These are phyloP conservation scores for Mortierella hygrophila DNA, from an alignment of 192 early-diverging fungal species.

Conservation along the genomic window DNA sequence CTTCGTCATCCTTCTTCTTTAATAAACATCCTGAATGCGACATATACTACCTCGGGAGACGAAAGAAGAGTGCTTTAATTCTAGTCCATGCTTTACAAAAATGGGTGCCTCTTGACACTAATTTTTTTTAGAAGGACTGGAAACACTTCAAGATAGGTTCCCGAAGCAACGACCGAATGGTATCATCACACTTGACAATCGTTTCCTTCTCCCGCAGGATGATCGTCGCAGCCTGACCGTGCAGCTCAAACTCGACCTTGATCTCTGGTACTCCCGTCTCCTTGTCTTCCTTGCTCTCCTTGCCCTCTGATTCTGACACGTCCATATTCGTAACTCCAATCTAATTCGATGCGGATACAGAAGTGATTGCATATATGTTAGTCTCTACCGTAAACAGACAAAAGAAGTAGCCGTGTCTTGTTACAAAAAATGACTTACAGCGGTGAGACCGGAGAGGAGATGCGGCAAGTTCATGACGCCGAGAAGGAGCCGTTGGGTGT, in stretches of 20 bases:
- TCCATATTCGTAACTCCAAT: conserved; percentile 29
- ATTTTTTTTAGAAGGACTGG: conserved; percentile 27
- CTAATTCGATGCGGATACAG: conserved; percentile 4
- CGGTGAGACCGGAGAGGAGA: conserved; percentile 27
- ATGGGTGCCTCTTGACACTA: no score
- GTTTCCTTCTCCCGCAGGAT: conserved; percentile 39
- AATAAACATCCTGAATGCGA: neutral
- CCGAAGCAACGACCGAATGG: conserved; percentile 22
- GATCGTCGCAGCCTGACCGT: conserved; percentile 23
- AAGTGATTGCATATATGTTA: no score
- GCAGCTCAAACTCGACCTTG: conserved; percentile 45
- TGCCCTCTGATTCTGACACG: conserved; percentile 19
- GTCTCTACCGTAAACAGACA: neutral
- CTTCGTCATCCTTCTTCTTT: neutral
- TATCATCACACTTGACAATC: conserved; percentile 47
- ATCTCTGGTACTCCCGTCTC: conserved; percentile 21
- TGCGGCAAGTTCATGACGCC: conserved; percentile 46
- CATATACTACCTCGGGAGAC: no score
- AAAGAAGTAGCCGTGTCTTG: no score
- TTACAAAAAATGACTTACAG: neutral
- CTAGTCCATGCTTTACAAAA: neutral
- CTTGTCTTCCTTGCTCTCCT: neutral
- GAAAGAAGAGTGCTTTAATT: neutral
- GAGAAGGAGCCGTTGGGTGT: conserved; percentile 39
- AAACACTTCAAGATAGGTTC: conserved; percentile 48